Evolutionary conservation across 2,329 filamentous ascomycete genomes (phyloP), one percentile per base, ranked within the genome.

Genomic region (Diaporthe destruens): DNA sequence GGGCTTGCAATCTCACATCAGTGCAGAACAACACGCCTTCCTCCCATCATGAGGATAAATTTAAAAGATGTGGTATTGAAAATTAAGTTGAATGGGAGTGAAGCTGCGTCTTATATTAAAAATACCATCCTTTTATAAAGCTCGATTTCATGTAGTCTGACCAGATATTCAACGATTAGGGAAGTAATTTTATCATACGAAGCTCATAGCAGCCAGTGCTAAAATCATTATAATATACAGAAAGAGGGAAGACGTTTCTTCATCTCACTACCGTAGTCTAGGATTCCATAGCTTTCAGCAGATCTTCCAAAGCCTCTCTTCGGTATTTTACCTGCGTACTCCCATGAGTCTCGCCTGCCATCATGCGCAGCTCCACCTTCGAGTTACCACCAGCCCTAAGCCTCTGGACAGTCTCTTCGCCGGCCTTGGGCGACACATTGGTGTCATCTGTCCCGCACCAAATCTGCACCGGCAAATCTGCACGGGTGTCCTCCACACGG

Each of bases 301-400:
- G 49, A 49, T 57, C 66, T 39, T 49, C 7, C 53, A 69, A 32
- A 4, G 29, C 66, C 20, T 11, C 34, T 20, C 11, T 57, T 14
- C 53, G 66, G 36, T 57, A 69, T 29, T 55, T 69, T 4, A 69
- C 66, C 66, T 69, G 66, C 12, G 66, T 69, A 39, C 66, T 69
- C 20, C 66, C 66, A 6, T 69, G 66, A 6, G 66, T 69, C 36
- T 69, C 53, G 5, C 66, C 53, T 14, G 4, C 53, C 53, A 57
- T 32, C 39, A 49, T 34, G 6, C 57, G 53, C 25, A 69, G 39
- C 53, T 69, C 66, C 18, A 57, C 66, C 18, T 57, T 69, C 36
- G 29, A 49, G n/a, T 69, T 69, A 11, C 66, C 66, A 18, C 53
- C 53, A 32, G 34, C 36, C 44, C 39, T 57, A 3, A 69, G 66